Percentiles rank a stretch among this genome's conserved stretches.
These are phyloP conservation scores for Sclerotinia borealis DNA, from an alignment of 2,329 filamentous ascomycete species.

Conservation along the genomic window DNA sequence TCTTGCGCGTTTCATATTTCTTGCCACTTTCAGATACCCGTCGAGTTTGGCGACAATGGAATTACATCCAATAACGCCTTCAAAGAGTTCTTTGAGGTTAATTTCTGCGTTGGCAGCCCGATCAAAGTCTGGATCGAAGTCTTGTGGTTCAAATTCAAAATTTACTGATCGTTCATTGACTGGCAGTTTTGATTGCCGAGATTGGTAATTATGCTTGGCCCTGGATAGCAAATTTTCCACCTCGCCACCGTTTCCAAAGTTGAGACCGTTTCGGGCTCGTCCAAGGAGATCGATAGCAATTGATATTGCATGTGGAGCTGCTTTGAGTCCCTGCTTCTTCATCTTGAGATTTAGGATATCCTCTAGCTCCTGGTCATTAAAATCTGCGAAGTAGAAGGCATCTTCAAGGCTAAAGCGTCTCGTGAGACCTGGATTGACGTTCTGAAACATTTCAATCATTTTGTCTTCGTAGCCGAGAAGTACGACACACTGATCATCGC, in stretches of 20 bases:
- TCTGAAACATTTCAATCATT: slow-evolving; percentile 68
- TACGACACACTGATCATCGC: slow-evolving; percentile 67
- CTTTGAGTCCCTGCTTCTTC: slow-evolving; percentile 46
- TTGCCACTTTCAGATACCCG: slow-evolving; percentile 41
- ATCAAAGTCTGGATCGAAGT: slow-evolving; percentile 50
- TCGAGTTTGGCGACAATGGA: slow-evolving; percentile 43
- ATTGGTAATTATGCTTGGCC: slow-evolving; percentile 37
- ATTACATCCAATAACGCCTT: slow-evolving; percentile 47
- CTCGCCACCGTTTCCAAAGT: slow-evolving; percentile 70
- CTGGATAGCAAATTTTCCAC: slow-evolving; percentile 62
- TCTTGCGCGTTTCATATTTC: slow-evolving; percentile 39
- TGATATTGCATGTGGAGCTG: slow-evolving; percentile 44
- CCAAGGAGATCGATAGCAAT: slow-evolving; percentile 55
- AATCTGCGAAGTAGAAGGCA: slow-evolving; percentile 66
- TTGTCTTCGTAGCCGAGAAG: slow-evolving; percentile 64
- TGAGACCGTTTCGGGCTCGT: slow-evolving; percentile 53
- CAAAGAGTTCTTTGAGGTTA: slow-evolving; percentile 42
- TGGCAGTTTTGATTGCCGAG: slow-evolving; percentile 20
- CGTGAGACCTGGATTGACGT: slow-evolving; percentile 63
- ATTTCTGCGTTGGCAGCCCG: slow-evolving; percentile 37
- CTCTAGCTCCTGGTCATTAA: slow-evolving; percentile 49
- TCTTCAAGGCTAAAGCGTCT: slow-evolving; percentile 58
- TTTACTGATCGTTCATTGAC: slow-evolving; percentile 13
- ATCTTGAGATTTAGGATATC: slow-evolving; percentile 60
- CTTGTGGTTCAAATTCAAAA: slow-evolving; percentile 32